A percentile compares a stretch with the other conserved stretches of the same genome.
Evolutionary conservation across 75 land plant species (phyloP).

Genomic region (Adiantum capillusveneris): DNA sequence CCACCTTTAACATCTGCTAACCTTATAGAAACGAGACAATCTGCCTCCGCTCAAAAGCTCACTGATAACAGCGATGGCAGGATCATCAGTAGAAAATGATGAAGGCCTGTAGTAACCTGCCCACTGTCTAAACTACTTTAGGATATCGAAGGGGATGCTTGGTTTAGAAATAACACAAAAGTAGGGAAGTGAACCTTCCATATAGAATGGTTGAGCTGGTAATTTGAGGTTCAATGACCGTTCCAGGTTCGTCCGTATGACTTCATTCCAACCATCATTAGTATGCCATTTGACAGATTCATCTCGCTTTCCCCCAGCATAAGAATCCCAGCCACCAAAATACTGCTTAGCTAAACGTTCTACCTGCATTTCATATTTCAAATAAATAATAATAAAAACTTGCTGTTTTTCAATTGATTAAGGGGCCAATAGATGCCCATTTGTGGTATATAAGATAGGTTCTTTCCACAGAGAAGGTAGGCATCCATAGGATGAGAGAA

Average conservation of each 20-base stretch:
- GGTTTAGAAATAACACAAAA: no score
- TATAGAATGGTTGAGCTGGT: conserved; percentile 23
- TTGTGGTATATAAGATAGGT: no score
- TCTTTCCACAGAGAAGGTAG: no score
- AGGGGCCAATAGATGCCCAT: no score
- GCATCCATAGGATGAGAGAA: no score
- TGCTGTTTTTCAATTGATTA: no score
- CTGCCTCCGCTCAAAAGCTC: conserved; percentile 20
- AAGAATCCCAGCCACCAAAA: conserved; percentile 12
- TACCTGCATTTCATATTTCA: conserved; percentile 14
- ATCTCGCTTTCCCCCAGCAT: no score
- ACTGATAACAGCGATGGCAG: conserved; percentile 11
- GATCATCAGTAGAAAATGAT: conserved; percentile 16
- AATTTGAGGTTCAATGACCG: not conserved
- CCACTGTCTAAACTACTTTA: not conserved
- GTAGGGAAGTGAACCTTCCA: conserved; percentile 7
- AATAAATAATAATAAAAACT: no score
- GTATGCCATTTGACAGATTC: not conserved
- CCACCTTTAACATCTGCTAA: not conserved
- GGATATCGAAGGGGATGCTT: not conserved
- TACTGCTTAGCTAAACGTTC: conserved; percentile 9
- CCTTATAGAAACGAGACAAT: conserved; percentile 17
- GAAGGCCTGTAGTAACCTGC: conserved; percentile 22
- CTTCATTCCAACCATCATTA: conserved; percentile 9
- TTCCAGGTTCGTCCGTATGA: not conserved